Percentiles rank a stretch among this genome's conserved stretches.
These are phyloP conservation scores for Davidsoniella eucalypti DNA, from an alignment of 2,329 filamentous ascomycete species.

Conservation along the genomic window DNA sequence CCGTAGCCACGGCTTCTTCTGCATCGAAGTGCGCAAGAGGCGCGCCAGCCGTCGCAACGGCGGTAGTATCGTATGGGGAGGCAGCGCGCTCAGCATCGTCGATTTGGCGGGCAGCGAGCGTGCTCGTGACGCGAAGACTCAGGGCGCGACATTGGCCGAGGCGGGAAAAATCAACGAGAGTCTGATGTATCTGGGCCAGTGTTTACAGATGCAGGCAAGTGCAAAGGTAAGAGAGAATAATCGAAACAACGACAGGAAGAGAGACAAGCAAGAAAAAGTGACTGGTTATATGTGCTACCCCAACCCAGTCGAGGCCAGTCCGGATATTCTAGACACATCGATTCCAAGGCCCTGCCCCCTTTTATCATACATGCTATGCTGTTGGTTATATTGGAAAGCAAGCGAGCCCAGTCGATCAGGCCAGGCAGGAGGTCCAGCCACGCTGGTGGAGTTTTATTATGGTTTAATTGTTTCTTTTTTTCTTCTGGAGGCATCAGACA, in stretches of 20 bases:
- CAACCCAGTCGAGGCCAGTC: too few species aligned
- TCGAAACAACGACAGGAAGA: conserved; percentile 1
- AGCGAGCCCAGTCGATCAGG: background rate
- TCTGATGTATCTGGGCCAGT: conserved; percentile 95
- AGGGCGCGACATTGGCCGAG: conserved; percentile 80
- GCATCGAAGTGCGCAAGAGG: conserved; percentile 83
- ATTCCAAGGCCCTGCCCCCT: too few species aligned
- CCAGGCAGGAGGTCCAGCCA: background rate
- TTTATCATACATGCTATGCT: too few species aligned
- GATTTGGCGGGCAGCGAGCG: conserved; percentile 89
- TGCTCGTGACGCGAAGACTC: conserved; percentile 83
- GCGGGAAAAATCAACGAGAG: conserved; percentile 98
- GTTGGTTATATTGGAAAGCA: too few species aligned
- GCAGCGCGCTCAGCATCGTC: conserved; percentile 70
- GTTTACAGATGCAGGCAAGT: conserved; percentile 85
- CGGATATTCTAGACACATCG: too few species aligned
- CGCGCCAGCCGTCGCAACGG: conserved; percentile 17
- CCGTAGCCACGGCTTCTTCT: conserved; percentile 90
- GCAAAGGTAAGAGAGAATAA: conserved; percentile 43
- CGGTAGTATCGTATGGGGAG: conserved; percentile 45
- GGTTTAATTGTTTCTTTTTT: background rate
- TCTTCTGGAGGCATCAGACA: background rate
- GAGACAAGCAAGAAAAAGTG: background rate
- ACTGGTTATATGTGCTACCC: too few species aligned
- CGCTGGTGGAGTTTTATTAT: background rate